Evolutionary conservation across 2,329 filamentous ascomycete genomes (phyloP), one percentile per base, ranked within the genome.

Genomic region (Fusarium pseudoanthophilum): DNA sequence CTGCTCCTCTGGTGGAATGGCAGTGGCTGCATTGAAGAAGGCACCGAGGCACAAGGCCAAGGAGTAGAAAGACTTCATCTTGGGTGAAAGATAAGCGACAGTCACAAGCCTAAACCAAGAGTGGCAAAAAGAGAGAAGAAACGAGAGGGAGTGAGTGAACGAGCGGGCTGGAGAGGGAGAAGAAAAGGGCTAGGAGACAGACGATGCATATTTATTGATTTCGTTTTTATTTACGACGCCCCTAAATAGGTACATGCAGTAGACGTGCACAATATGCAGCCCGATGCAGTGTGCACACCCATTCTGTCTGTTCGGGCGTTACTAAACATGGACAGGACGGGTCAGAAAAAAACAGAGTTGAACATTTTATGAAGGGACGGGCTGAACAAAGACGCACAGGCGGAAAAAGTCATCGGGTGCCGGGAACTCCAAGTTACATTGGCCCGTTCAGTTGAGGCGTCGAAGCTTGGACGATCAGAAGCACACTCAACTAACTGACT

Each of bases 401-500:
- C 21, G 14, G 34, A 24, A 39, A 52, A 34, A 34, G 34, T 48
- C 18, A 26, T 63, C 53, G 60, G 60, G 20, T 34, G 32, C 52
- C 21, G 26, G 42, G 40, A 36, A 40, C 63, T 53, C 26, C 64
- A 39, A 55, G 48, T 55, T 21, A 68, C 62, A 53, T 63, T 55
- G 66, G 52, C 20, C 52, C 30, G 46, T 48, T 70, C 66, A 69
- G 67, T 60, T 69, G 67, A 60, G 67, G 67, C 67, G 67, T 45
- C 18, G n/a, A 55, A 16, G 62, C 62, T 34, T 40, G 40, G 36
- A 42, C 52, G 20, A 64, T 62, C 34, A 66, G 48, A 48, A 34
- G n/a, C 24, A 57, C 46, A 68, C 36, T 37, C 42, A 42, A 48
- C 45, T 11, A n/a, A 34, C 7, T 15, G 13, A 49, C 16, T 68